Base-by-base conservation (phyloP, 345 rosid species). In the Populus euphratica region DNA sequence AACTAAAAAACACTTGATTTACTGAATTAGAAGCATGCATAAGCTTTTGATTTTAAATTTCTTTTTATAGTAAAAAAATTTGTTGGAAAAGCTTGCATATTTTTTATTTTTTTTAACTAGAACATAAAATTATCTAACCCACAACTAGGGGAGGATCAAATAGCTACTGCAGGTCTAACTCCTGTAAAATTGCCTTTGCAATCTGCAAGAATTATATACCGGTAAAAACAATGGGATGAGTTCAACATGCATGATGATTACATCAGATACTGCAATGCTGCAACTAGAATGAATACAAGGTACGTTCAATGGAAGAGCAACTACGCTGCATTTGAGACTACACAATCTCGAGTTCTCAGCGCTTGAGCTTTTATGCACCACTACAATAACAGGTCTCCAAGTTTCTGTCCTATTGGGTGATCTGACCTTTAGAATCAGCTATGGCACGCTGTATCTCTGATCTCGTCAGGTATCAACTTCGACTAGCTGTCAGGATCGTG, bases 401-500 rank as follows among this genome's bases (percentile, higher is more conserved):
- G 39, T 33, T 71, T 5, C 67, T 72, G n/a, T 12, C 47, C 33
- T 72, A 7, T 16, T 44, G 27, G 29, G 23, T 41, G 73, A 54
- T 56, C 56, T 29, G 73, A 72, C 31, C 17, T 38, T 43, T 62
- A 38, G 20, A 21, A 43, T 43, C 66, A 10, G 43, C n/a, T 39
- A 4, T 23, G 29, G 17, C 33, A 16, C 16, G 65, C 23, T 56
- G 50, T 16, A 21, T 18, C 23, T 67, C 20, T 36, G 47, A 39
- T n/a, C 27, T 74, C 35, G 62, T 78, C 31, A 59, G 50, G 73
- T 41, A 70, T 77, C 81, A 76, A 27, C 73, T 75, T 80, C 68
- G 85, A 75, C 86, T 79, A 21, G 27, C 31, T 18, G 70, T 36
- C 76, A 78, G 65, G 71, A 73, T 77, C 76, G 12, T 20, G n/a